phyloP scores from a whole-genome alignment of 768 basidiomycete genomes.

The Mrakia gelida region DNA sequence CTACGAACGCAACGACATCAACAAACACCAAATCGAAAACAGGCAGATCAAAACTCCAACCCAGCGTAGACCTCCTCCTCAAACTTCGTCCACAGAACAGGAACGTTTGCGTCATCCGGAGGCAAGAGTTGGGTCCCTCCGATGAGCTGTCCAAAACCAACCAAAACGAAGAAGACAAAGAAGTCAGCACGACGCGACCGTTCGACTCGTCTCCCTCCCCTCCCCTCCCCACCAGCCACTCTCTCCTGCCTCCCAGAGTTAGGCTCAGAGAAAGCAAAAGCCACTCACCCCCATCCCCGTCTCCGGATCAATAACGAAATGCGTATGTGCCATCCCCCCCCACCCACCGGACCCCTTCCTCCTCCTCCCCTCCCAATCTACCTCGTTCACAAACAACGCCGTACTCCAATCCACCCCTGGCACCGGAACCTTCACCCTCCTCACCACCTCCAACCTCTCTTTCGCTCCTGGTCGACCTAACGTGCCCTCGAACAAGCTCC shows the following conservation, averaged over 20 bases:
- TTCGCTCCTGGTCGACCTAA: no score
- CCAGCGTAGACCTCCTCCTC: slow-evolving; percentile 4
- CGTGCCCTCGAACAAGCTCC: no score
- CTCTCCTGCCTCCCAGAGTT: background rate
- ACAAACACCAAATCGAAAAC: background rate
- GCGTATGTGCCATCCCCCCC: background rate
- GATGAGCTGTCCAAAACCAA: background rate
- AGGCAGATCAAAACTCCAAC: background rate
- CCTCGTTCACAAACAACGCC: no score
- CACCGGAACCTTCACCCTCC: no score
- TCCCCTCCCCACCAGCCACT: background rate
- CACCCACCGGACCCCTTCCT: background rate
- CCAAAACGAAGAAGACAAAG: background rate
- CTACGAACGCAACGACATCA: background rate
- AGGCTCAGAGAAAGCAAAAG: no score
- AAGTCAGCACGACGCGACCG: background rate
- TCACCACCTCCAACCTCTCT: no score
- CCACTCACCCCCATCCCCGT: background rate
- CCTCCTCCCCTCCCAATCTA: slow-evolving; percentile 5
- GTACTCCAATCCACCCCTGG: no score
- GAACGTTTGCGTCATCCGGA: background rate
- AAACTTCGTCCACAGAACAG: background rate
- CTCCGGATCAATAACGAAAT: background rate
- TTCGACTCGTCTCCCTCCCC: background rate
- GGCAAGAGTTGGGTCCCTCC: background rate